Evolutionary conservation across 2,329 filamentous ascomycete species (phyloP), one percentile per base, ranked within the genome.

Genomic region (Fusarium verticillioides): DNA sequence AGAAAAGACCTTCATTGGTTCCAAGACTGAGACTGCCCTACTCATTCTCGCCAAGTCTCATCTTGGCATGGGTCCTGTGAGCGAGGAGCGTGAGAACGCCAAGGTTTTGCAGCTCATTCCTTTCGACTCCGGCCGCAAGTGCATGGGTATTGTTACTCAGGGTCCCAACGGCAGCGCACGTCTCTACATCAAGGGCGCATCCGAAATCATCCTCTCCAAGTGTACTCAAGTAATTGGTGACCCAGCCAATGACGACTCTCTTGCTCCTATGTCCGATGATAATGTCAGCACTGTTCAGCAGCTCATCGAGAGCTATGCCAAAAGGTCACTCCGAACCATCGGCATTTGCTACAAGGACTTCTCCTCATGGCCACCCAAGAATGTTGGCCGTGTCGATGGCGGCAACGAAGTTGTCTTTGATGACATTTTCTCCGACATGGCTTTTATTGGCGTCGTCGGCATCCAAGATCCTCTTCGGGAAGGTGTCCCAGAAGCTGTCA

Each of bases 301-400:
- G 28, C 85, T 94, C 53, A 97, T 97, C 75, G 90, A 91, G 70
- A 88, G 87, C 52, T 97, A 97, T 79, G 95, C 95, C 15, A 90
- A 89, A 32, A 88, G 92, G 23, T 97, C 94, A 12, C 87, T 97
- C 37, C 90, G 95, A 71, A 97, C 95, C 3, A 97, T 97, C 75
- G 94, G 92, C 47, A 88, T 97, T 72, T 87, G 94, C 60, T 97
- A 94, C 82, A 92, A 91, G 63, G 95, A 97, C 76, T 97, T 96
- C 74, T 89, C 93, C 30, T 88, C 89, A 60, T 97, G 95, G 95
- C 95, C 95, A 37, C 94, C 94, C 9, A 88, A 85, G 68, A 87
- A 88, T 53, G 88, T 87, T 21, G 89, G 84, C 54, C 85, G 84
- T 9, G 80, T 81, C n/a, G 87, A 88, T 46, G 85, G 84, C 30